These are phyloP conservation scores for Solanum ossicruentum DNA, from an alignment of 257 asterid genomes.

Conservation along the genomic window DNA sequence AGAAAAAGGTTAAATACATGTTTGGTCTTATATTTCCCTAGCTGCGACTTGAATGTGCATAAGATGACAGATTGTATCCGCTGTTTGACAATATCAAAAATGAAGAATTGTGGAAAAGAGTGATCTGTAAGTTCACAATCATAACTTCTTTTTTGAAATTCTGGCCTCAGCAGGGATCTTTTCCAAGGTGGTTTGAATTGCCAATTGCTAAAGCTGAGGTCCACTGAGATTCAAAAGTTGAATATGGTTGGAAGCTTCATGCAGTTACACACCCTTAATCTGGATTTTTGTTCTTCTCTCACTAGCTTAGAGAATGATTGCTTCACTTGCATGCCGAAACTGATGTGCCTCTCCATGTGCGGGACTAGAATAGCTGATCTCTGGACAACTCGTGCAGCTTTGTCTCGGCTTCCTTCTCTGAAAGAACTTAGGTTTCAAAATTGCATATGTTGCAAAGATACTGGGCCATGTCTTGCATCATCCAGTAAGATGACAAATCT, in stretches of 20 bases:
- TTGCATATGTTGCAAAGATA: constrained; percentile 10
- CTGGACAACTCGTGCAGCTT: constrained; percentile 14
- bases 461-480: constrained; percentile 11
- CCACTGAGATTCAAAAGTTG: constrained; percentile 4
- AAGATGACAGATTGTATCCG: background rate
- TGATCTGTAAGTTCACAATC: background rate
- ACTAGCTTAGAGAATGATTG: constrained; percentile 10
- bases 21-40: background rate
- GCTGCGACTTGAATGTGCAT: background rate
- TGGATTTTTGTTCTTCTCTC: constrained; percentile 24
- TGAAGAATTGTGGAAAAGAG: background rate
- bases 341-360: constrained; percentile 12
- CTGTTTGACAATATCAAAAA: background rate
- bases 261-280: constrained; percentile 16
- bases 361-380: constrained; percentile 21
- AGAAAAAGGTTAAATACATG: background rate
- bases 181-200: constrained; percentile 9
- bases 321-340: constrained; percentile 17
- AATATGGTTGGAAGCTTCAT: constrained; percentile 6
- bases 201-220: constrained; percentile 7
- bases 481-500: constrained; percentile 1
- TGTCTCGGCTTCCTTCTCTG: constrained; percentile 14
- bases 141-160: background rate
- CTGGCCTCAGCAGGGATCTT: constrained; percentile 11
- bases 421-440: constrained; percentile 15